Conservation (phyloP, 768 basidiomycete genomes). For the Lyophyllum atratum region DNA sequence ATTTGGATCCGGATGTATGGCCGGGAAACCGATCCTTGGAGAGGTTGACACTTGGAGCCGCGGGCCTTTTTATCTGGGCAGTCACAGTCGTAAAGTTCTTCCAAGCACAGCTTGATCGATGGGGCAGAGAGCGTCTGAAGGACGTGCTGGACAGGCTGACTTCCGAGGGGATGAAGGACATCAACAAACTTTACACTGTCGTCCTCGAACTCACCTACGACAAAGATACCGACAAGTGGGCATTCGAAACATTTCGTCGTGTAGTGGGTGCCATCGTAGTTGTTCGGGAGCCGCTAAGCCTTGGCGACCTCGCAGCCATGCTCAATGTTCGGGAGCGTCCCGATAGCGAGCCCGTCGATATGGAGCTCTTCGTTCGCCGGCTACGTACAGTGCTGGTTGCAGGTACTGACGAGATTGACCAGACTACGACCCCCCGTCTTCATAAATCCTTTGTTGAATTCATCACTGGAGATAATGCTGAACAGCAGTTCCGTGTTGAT, state of each 20-base stretch:
- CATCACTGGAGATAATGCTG: not conserved
- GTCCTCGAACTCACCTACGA: not conserved
- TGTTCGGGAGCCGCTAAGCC: not conserved
- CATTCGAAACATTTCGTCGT: not conserved
- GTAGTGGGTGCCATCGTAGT: not conserved
- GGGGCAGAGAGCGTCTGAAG: conserved; percentile 13
- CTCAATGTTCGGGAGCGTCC: not conserved
- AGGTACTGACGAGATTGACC: not conserved
- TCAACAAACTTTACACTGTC: not conserved
- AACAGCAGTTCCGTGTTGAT: not conserved
- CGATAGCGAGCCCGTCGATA: not conserved
- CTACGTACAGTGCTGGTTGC: not conserved
- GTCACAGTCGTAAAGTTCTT: conserved; percentile 14
- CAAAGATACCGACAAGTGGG: not conserved
- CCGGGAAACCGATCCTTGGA: conserved; percentile 9
- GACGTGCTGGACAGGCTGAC: conserved; percentile 3
- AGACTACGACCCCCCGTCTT: not conserved
- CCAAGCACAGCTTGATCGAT: conserved; percentile 7
- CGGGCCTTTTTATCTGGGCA: conserved; percentile 19
- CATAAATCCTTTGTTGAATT: not conserved
- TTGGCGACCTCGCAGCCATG: not conserved
- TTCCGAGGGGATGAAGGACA: not conserved
- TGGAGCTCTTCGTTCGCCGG: not conserved
- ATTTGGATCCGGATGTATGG: conserved; percentile 11
- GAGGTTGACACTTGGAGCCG: conserved; percentile 6